phyloP scores from a whole-genome alignment of 345 rosid genomes.

The Abelmoschus esculentus region DNA sequence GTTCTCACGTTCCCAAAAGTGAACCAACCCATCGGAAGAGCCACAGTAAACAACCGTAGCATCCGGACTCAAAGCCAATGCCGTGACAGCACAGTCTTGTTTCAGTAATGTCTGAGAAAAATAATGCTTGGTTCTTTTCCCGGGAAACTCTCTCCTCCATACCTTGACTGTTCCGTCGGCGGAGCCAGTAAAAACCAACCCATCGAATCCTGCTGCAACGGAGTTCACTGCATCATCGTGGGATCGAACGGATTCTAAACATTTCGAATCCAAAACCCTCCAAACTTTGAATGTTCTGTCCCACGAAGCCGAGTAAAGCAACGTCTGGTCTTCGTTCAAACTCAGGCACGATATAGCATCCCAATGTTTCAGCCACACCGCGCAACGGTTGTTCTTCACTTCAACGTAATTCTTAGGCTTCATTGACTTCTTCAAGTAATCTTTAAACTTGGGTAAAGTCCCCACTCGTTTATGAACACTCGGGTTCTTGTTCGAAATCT shows the following conservation, averaged over 20 bases:
- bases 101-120: conserved; percentile 72
- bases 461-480: conserved; percentile 51
- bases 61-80: conserved; percentile 47
- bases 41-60: conserved; percentile 63
- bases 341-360: conserved; percentile 81
- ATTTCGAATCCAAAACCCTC: conserved; percentile 57
- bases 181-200: conserved; percentile 80
- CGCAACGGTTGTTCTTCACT: conserved; percentile 33
- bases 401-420: conserved; percentile 58
- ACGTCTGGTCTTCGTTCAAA: conserved; percentile 48
- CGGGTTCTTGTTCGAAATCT: conserved; percentile 37
- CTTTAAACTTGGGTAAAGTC: conserved; percentile 58
- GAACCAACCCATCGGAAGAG: conserved; percentile 77
- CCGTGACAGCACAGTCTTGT: conserved; percentile 78
- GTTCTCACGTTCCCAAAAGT: conserved; percentile 62
- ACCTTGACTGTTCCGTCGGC: conserved; percentile 84
- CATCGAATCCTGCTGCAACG: conserved; percentile 58
- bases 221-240: conserved; percentile 86
- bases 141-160: conserved; percentile 85
- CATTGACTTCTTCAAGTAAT: conserved; percentile 48
- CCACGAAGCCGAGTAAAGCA: conserved; percentile 80
- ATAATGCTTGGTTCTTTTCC: conserved; percentile 81
- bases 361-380: conserved; percentile 52
- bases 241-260: conserved; percentile 63
- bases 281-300: conserved; percentile 84